Percentiles rank a stretch among this genome's conserved stretches.
Conservation (phyloP, 2,329 filamentous ascomycete species). For the Alternaria gaisen region DNA sequence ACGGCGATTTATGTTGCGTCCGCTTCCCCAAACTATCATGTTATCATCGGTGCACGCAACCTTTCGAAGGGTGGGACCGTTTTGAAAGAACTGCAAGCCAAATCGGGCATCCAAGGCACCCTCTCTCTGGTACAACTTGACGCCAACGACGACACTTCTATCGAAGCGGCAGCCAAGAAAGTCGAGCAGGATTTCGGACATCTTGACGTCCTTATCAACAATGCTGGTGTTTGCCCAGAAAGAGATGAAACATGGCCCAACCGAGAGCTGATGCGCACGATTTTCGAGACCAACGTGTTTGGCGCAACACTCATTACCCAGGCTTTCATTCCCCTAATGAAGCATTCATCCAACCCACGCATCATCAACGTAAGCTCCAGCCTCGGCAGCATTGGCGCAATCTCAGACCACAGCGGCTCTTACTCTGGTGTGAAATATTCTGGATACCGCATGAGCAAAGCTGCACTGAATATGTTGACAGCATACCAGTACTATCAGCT, state of each 20-base stretch:
- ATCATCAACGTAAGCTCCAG: constrained; percentile 50
- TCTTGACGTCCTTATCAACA: constrained; percentile 88
- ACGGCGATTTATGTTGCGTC: constrained; percentile 40
- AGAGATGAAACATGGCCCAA: constrained; percentile 15
- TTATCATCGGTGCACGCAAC: constrained; percentile 49
- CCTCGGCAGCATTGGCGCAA: constrained; percentile 43
- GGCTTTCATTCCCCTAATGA: constrained; percentile 46
- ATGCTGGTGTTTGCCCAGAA: constrained; percentile 68
- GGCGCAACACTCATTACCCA: constrained; percentile 47
- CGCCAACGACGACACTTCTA: constrained; percentile 45
- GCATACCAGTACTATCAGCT: constrained; percentile 52
- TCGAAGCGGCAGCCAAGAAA: constrained; percentile 45
- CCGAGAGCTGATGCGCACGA: constrained; percentile 30
- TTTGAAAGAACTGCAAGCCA: constrained; percentile 38
- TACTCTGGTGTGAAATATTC: constrained; percentile 16
- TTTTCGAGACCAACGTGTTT: constrained; percentile 51
- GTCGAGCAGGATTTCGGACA: constrained; percentile 38
- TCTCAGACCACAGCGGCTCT: constrained; percentile 20
- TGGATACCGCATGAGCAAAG: constrained; percentile 49
- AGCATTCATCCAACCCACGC: constrained; percentile 37
- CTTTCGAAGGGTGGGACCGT: constrained; percentile 44
- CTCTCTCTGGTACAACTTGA: constrained; percentile 49
- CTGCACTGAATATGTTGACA: constrained; percentile 50
- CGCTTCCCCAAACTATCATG: constrained; percentile 43
- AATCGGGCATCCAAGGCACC: constrained; percentile 37